Evolutionary conservation across 345 rosid genomes (phyloP).

Genomic region (Melastoma malabathricum): DNA sequence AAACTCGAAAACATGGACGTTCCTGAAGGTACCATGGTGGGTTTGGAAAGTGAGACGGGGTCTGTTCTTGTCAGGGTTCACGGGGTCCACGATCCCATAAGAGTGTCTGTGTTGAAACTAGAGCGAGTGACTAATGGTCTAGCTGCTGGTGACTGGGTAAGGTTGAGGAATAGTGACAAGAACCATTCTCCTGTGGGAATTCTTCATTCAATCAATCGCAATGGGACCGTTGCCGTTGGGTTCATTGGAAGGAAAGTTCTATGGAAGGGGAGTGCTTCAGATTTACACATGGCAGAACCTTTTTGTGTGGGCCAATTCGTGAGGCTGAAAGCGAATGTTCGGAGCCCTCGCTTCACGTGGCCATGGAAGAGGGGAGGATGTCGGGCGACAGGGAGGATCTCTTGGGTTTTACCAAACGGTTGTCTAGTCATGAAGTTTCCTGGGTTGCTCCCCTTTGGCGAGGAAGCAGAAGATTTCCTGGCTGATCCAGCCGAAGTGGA

Average conservation of each 20-base stretch:
- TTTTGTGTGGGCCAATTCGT: constrained; percentile 67
- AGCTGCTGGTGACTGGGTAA: constrained; percentile 90
- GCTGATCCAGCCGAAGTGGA: constrained; percentile 94
- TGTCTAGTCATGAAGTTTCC: constrained; percentile 74
- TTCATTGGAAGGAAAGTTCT: constrained; percentile 63
- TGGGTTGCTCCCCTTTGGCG: constrained; percentile 48
- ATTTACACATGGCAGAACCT: constrained; percentile 79
- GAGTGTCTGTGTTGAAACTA: constrained; percentile 49
- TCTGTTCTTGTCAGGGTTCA: constrained; percentile 75
- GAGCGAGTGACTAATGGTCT: constrained; percentile 68
- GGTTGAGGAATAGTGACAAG: constrained; percentile 55
- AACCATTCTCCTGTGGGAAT: constrained; percentile 72
- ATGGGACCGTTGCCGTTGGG: constrained; percentile 58
- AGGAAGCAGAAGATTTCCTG: constrained; percentile 30
- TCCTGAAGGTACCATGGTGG: constrained; percentile 79
- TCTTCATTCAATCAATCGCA: constrained; percentile 61
- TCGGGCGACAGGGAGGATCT: constrained; percentile 83
- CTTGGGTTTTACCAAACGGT: constrained; percentile 58
- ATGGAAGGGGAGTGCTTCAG: constrained; percentile 64
- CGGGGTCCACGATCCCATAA: constrained; percentile 73
- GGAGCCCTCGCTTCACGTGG: constrained; percentile 84
- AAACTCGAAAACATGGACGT: constrained; percentile 64
- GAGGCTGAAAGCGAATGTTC: constrained; percentile 43
- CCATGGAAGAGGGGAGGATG: constrained; percentile 39
- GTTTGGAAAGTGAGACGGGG: constrained; percentile 36